These are phyloP conservation scores for Asterochloris sp. DNA, from an alignment of 139 green algal genomes.

Conservation along the genomic window DNA sequence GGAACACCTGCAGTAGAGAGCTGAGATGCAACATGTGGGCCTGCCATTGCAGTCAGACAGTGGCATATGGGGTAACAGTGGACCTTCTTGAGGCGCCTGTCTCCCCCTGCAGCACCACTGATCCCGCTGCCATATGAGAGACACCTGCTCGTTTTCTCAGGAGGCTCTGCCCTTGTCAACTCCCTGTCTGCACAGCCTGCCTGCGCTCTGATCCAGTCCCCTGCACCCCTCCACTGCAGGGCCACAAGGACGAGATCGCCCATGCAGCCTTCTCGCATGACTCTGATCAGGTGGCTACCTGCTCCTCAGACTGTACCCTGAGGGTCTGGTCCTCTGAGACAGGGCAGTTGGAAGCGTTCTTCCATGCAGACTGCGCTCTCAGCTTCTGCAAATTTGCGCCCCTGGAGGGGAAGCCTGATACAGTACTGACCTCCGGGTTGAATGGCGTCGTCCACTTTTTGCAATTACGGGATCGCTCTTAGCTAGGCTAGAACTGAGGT, in stretches of 20 bases:
- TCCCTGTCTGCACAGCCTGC: background rate
- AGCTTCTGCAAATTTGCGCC: slow-evolving; percentile 39
- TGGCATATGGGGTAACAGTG: too few species aligned
- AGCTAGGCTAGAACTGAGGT: background rate
- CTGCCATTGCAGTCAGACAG: too few species aligned
- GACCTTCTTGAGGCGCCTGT: too few species aligned
- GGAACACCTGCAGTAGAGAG: too few species aligned
- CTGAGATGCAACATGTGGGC: too few species aligned
- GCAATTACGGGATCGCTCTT: slow-evolving; percentile 21
- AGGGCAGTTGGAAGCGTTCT: slow-evolving; percentile 44
- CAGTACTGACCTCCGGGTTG: slow-evolving; percentile 52
- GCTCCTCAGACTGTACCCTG: slow-evolving; percentile 46
- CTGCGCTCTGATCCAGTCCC: background rate
- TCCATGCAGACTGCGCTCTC: slow-evolving; percentile 52
- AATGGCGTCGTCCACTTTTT: slow-evolving; percentile 68
- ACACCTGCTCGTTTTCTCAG: too few species aligned
- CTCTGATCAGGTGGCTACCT: slow-evolving; percentile 29
- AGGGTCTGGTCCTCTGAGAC: slow-evolving; percentile 38
- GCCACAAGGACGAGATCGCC: slow-evolving; percentile 39
- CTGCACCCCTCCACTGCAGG: slow-evolving; percentile 14
- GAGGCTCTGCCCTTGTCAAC: too few species aligned
- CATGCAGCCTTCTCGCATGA: slow-evolving; percentile 39
- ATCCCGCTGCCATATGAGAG: too few species aligned
- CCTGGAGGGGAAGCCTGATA: slow-evolving; percentile 19
- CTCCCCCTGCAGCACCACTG: too few species aligned